phyloP scores from a whole-genome alignment of 2,329 filamentous ascomycete species.

The Basipetospora chlamydospora region DNA sequence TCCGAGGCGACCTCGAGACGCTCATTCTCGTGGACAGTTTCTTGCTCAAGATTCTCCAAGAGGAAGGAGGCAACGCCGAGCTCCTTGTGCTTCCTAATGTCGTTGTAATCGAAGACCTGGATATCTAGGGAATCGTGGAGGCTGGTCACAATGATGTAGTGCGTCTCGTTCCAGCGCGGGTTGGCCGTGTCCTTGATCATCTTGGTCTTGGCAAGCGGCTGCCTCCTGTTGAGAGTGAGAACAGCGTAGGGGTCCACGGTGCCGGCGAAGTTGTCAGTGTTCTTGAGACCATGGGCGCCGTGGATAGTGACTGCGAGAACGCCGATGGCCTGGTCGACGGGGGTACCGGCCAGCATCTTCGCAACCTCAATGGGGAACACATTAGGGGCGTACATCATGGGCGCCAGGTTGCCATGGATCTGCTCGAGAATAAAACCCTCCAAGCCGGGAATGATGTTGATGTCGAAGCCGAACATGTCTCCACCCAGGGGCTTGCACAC shows the following conservation, averaged over 20 bases:
- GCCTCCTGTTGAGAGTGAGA: slow-evolving; percentile 71
- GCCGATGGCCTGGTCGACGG: slow-evolving; percentile 90
- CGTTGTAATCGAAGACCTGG: slow-evolving; percentile 82
- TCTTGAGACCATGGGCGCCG: slow-evolving; percentile 83
- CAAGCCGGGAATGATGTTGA: slow-evolving; percentile 95
- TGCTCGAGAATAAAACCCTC: slow-evolving; percentile 91
- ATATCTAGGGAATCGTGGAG: slow-evolving; percentile 79
- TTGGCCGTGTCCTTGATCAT: slow-evolving; percentile 70
- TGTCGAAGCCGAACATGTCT: slow-evolving; percentile 91
- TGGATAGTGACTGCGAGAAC: slow-evolving; percentile 86
- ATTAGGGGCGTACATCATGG: slow-evolving; percentile 97
- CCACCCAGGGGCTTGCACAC: slow-evolving; percentile 95
- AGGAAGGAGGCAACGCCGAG: slow-evolving; percentile 70
- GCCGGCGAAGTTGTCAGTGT: slow-evolving; percentile 83
- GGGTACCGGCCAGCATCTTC: slow-evolving; percentile 89
- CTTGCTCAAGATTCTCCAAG: slow-evolving; percentile 66
- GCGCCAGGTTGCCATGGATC: slow-evolving; percentile 82
- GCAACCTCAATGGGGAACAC: slow-evolving; percentile 97
- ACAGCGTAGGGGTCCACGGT: slow-evolving; percentile 82
- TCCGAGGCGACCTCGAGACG: slow-evolving; percentile 71
- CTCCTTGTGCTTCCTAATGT: slow-evolving; percentile 92
- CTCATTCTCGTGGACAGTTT: slow-evolving; percentile 69
- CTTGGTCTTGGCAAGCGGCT: slow-evolving; percentile 78
- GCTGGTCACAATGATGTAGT: slow-evolving; percentile 88
- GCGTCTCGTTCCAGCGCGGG: slow-evolving; percentile 90